Base-by-base conservation (phyloP, 306 rosid species). In the Ormosia emarginata region DNA sequence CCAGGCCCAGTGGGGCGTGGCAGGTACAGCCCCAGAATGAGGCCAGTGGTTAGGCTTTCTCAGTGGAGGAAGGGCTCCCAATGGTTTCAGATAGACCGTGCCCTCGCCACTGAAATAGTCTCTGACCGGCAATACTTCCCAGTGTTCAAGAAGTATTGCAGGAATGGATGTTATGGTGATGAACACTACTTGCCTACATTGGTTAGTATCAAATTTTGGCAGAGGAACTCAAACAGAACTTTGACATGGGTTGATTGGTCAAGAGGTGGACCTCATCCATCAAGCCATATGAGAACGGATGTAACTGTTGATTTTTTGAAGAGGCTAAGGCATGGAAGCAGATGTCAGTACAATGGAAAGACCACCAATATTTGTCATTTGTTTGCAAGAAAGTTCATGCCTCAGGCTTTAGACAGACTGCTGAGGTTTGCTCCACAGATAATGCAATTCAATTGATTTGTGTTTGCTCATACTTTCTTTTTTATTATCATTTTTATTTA, bases 11-110 rank as follows among this genome's bases (percentile, higher is more conserved):
- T 87, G 2, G 94, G 93, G 3, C 90, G 88, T 0, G 93, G 92
- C 37, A 79, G 97, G 2, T 92, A 90, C 78, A 83, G n/a, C n/a
- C 11, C 39, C 0, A 69, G 50, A 11, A 90, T 92, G 94, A 58
- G 37, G 34, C 93, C 94, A 0, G 47, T 33, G 0, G 77, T 92
- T 2, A 81, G 2, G 43, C 78, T 85, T 3, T 3, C 32, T 0
- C 90, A 92, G 17, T 92, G 97, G 97, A 71, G 97, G 4, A 95
- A 95, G 72, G 98, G 99, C 2, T 93, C 97, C 1, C 98, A 93
- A n/a, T 95, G 99, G 99, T 95, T 95, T 69, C 91, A 86, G 75
- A 78, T 93, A 40, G 92, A 93, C 83, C 89, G 99, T 0, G 33
- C 10, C 7, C 71, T 92, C 0, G 97, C 97, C 29, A 4, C 77